Evolutionary conservation across 2,329 filamentous ascomycete genomes (phyloP), one percentile per base, ranked within the genome.

Genomic region (Monosporascus sp.): DNA sequence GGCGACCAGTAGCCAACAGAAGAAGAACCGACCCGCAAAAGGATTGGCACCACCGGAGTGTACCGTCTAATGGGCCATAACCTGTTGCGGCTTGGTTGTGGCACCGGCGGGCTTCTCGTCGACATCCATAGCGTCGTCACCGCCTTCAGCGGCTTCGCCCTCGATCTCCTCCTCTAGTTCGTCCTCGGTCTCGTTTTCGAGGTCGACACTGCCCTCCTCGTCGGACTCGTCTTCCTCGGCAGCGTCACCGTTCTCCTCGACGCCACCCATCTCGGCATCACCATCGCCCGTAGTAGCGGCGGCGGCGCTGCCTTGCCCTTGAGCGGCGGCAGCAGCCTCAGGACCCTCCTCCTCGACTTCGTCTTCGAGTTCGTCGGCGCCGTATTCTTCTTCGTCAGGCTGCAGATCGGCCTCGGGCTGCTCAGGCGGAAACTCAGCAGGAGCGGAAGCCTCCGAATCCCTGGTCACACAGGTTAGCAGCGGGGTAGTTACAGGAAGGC

Each of bases 381-480:
- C 94, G 67, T 99, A 99, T 61, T 88, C 84, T 26, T 89, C 87
- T 63, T 96, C 94, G 63, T 97, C 93, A 44, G 88, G 88, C 50
- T 83, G 80, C 45, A 87, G 80, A 67, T 99, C 95, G 51, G 92
- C 94, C 71, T 99, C 94, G 43, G 94, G 94, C 75, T 99, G 94
- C 71, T 99, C 94, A 57, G 94, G 95, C 31, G 94, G 94, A 71
- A 90, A 99, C 74, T 99, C 93, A 59, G 94, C 86, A 2, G 94
- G 94, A 31, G 94, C 94, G 69, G 91, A 94, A 60, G 92, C 93
- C 68, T 99, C 94, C n/a, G 90, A 94, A 69, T 99, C 94, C 92
- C 92, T 97, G 9, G 59, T 41, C 20, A 49, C 17, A 37, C 40
- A 50, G 40, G 55, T 72, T 62, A 68, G 64, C 35, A 40, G 31